Conservation (phyloP, 768 basidiomycete genomes). For the Termitomyces titanicus region DNA sequence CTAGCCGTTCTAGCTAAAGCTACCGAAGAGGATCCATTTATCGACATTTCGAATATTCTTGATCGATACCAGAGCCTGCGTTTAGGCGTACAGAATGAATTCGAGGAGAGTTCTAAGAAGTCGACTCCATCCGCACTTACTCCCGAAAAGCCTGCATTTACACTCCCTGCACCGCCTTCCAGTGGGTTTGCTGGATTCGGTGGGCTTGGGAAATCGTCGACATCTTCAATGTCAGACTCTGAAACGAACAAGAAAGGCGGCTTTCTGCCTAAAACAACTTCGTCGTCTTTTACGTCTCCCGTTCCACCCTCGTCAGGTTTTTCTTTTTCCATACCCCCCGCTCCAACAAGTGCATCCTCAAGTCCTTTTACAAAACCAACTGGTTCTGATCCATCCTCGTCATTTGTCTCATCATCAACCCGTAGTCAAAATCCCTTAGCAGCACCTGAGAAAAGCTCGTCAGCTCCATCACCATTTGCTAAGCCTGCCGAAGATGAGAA, state of each 20-base stretch:
- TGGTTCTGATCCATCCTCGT: background rate
- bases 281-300: background rate
- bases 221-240: background rate
- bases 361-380: background rate
- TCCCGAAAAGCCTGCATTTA: conserved; percentile 14
- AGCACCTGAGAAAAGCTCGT: background rate
- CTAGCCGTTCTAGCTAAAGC: conserved; percentile 53
- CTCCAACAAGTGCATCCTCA: background rate
- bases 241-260: background rate
- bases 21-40: conserved; percentile 66
- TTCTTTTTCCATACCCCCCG: conserved; percentile 4
- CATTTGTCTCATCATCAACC: background rate
- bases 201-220: conserved; percentile 21
- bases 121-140: conserved; percentile 8
- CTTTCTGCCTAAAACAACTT: background rate
- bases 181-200: conserved; percentile 22
- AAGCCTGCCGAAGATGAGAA: background rate
- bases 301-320: conserved; percentile 6
- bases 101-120: conserved; percentile 30
- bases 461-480: background rate
- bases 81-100: conserved; percentile 51
- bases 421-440: background rate
- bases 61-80: conserved; percentile 60
- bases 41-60: conserved; percentile 52
- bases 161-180: conserved; percentile 18